Evolutionary conservation across 768 basidiomycete species (phyloP).

Genomic region (Trametes meyenii): DNA sequence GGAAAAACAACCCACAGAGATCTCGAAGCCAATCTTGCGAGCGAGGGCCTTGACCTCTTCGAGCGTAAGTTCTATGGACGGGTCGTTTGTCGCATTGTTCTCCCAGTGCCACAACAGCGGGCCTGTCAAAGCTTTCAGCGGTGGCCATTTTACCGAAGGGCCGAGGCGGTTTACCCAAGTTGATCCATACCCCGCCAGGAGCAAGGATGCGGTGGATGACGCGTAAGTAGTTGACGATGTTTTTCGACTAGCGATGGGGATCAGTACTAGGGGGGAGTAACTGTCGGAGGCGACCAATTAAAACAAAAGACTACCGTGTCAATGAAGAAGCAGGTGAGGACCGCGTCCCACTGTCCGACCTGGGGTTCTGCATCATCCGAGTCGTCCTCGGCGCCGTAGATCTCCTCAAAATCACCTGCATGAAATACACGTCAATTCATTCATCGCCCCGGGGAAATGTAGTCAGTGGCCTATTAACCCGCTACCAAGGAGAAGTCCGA

Average conservation of each 20-base stretch:
- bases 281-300: too few relatives aligned
- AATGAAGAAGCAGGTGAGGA: constrained; percentile 96
- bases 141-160: too few relatives aligned
- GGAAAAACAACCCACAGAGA: constrained; percentile 66
- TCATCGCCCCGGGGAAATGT: not conserved
- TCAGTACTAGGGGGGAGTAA: too few relatives aligned
- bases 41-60: constrained; percentile 84
- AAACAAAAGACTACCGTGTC: too few relatives aligned
- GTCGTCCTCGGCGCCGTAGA: constrained; percentile 61
- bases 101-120: constrained; percentile 98
- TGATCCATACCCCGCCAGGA: constrained; percentile 91
- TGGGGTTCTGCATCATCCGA: constrained; percentile 63
- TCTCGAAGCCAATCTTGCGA: constrained; percentile 74
- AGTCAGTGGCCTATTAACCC: constrained; percentile 44
- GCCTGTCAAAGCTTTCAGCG: constrained; percentile 45
- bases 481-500: constrained; percentile 85
- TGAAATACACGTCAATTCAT: not conserved
- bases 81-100: constrained; percentile 79
- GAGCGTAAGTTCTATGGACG: constrained; percentile 86
- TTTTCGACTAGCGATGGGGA: constrained; percentile 65
- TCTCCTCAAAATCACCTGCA: constrained; percentile 88
- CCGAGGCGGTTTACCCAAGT: constrained; percentile 56
- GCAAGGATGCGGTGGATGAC: constrained; percentile 82
- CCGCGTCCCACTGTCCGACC: constrained; percentile 80
- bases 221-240: constrained; percentile 89